Evolutionary conservation across 352 stramenopile genomes (phyloP).

Genomic region (Phytopythium vexans): DNA sequence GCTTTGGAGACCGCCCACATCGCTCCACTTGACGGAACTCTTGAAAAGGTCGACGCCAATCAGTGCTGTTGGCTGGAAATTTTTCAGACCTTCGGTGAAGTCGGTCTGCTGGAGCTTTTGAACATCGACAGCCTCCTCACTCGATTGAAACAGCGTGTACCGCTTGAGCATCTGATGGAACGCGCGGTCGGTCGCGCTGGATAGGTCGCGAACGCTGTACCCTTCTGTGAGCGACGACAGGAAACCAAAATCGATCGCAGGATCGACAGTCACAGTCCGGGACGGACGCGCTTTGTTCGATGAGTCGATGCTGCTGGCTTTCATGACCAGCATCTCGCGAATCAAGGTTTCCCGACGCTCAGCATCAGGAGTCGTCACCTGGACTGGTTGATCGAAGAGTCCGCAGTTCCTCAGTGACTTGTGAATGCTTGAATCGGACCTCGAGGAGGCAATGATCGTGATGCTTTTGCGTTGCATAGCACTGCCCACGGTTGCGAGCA

Average conservation of each 20-base stretch:
- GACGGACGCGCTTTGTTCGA: constrained; percentile 8
- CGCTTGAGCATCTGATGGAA: constrained; percentile 68
- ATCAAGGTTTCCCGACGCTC: constrained; percentile 65
- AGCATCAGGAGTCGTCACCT: constrained; percentile 55
- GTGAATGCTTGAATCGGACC: constrained; percentile 67
- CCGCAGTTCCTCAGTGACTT: constrained; percentile 56
- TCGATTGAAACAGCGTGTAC: constrained; percentile 16
- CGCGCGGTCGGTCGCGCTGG: constrained; percentile 57
- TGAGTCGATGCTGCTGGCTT: constrained; percentile 22
- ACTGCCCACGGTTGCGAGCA: constrained; percentile 41
- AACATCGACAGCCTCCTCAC: constrained; percentile 2
- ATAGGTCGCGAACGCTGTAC: constrained; percentile 80
- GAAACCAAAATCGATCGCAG: constrained; percentile 57
- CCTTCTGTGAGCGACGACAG: constrained; percentile 70
- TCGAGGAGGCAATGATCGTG: constrained; percentile 47
- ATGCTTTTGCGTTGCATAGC: constrained; percentile 71
- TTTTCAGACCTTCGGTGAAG: constrained; percentile 69
- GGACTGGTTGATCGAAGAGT: constrained; percentile 67
- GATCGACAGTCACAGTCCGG: constrained; percentile 30
- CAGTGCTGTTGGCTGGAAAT: constrained; percentile 79
- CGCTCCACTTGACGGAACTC: constrained; percentile 82
- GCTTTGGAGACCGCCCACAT: constrained; percentile 77
- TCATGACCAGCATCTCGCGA: constrained; percentile 54
- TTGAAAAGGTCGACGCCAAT: constrained; percentile 83
- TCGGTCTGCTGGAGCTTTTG: constrained; percentile 52